Base-by-base conservation (phyloP, 2,329 filamentous ascomycete species). In the Tolypocladium tundrense region DNA sequence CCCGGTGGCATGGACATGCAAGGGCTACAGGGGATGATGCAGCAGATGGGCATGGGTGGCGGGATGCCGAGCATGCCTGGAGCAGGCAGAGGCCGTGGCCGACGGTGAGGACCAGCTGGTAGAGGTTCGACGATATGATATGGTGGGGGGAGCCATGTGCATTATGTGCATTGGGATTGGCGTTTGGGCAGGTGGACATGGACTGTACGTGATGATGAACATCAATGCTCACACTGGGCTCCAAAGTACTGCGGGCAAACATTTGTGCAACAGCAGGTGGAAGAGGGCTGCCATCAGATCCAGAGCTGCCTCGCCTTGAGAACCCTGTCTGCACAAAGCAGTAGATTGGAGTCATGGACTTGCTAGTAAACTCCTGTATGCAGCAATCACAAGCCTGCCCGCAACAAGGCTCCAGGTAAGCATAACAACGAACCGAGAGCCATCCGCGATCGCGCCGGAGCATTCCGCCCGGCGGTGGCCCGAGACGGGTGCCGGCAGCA, bases 1-100 rank as follows among this genome's bases (percentile, higher is more conserved):
- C 86, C 87, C 61, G 85, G 86, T 35, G 81, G 88, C 59, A 83
- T 87, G 74, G 86, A 88, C 61, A 88, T 94, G 84, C 85, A 35
- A 16, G 40, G 40, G 14, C 53, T 54, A 2, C 53, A 87, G 70
- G 87, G 88, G 64, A 90, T 94, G 88, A 81, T 90, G 88, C 77
- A 81, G 71, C 83, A 86, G 67, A 85, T 87, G 82, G 82, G 82
- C 31, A 84, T 86, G 80, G 81, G 82, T 9, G 73, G 81, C 19
- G 70, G 71, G 42, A 70, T 70, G 68, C 64, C 67, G 1, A 67
- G 65, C 6, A 67, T 73, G 70, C 63, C 67, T 8, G 67, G 63
- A 7, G 40, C 24, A 7, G 45, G 53, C 2, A 40, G 52, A 37
- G 53, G 56, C 33, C 51, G 54, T 5, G 54, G 57, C 14, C 53